Percentiles rank a stretch among this genome's conserved stretches.
phyloP scores from a whole-genome alignment of 805 yeast genomes.

The Wickerhamomyces queroliae region DNA sequence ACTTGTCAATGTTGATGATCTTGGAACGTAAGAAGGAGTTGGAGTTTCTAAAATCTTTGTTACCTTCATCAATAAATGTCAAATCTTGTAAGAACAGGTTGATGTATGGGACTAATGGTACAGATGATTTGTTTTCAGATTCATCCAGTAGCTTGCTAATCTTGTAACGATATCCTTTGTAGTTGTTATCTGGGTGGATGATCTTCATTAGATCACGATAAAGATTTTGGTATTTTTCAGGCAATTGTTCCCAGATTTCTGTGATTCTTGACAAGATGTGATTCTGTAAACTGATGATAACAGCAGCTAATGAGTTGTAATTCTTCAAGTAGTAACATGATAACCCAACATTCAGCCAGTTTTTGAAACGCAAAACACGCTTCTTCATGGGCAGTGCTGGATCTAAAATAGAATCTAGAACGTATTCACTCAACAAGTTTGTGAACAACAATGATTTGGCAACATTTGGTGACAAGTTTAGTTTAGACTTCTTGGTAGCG shows the following conservation, averaged over 20 bases:
- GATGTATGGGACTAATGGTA: conserved; percentile 73
- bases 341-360: conserved; percentile 71
- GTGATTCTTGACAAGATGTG: conserved; percentile 60
- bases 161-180: conserved; percentile 59
- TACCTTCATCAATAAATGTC: conserved; percentile 80
- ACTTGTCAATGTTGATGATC: conserved; percentile 69
- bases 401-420: conserved; percentile 60
- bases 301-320: conserved; percentile 74
- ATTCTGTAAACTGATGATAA: conserved; percentile 70
- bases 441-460: conserved; percentile 60
- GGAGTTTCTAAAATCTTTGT: conserved; percentile 59
- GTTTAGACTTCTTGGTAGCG: conserved; percentile 51
- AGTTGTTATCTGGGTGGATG: conserved; percentile 72
- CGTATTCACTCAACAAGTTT: conserved; percentile 65
- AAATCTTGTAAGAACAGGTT: conserved; percentile 72
- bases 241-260: conserved; percentile 52
- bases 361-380: conserved; percentile 49
- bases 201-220: conserved; percentile 61
- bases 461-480: conserved; percentile 58
- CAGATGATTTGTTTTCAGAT: conserved; percentile 29
- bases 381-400: conserved; percentile 41
- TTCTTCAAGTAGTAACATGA: conserved; percentile 70
- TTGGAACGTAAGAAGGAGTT: conserved; percentile 40
- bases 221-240: conserved; percentile 54
- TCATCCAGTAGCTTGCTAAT: conserved; percentile 46